Evolutionary conservation across 2,329 filamentous ascomycete genomes (phyloP).

Genomic region (Colletotrichum costaricense): DNA sequence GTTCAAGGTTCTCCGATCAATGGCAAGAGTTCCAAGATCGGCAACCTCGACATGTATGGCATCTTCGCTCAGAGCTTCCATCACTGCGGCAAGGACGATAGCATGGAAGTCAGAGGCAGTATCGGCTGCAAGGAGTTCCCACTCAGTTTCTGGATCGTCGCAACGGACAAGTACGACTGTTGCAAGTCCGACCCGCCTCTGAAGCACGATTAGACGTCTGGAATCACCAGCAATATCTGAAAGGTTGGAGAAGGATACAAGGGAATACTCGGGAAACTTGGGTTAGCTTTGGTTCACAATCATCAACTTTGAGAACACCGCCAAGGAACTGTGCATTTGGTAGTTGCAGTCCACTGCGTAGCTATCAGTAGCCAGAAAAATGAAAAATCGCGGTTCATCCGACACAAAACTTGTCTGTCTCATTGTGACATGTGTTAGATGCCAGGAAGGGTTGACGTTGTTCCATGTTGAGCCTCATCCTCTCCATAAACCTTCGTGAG

Average conservation of each 20-base stretch:
- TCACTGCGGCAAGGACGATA: neutral
- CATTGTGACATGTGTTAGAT: slow-evolving; percentile 8
- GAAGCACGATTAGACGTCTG: neutral
- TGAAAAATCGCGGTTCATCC: neutral
- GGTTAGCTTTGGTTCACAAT: neutral
- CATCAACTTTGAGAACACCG: neutral
- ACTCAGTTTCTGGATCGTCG: slow-evolving; percentile 12
- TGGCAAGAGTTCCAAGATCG: neutral
- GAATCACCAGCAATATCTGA: neutral
- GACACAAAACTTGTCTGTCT: slow-evolving; percentile 3
- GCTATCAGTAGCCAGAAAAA: neutral
- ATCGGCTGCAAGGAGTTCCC: neutral
- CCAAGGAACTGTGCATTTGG: neutral
- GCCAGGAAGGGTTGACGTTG: neutral
- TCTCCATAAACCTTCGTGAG: neutral
- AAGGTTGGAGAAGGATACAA: neutral
- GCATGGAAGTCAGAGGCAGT: slow-evolving; percentile 12
- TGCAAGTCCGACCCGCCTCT: neutral
- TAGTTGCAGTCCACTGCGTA: neutral
- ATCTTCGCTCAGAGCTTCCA: neutral
- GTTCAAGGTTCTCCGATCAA: neutral
- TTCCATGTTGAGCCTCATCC: neutral
- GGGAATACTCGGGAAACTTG: neutral
- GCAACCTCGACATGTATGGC: slow-evolving; percentile 6
- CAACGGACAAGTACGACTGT: slow-evolving; percentile 12